Conservation (phyloP, 345 rosid species). For the Physaria fendleri region DNA sequence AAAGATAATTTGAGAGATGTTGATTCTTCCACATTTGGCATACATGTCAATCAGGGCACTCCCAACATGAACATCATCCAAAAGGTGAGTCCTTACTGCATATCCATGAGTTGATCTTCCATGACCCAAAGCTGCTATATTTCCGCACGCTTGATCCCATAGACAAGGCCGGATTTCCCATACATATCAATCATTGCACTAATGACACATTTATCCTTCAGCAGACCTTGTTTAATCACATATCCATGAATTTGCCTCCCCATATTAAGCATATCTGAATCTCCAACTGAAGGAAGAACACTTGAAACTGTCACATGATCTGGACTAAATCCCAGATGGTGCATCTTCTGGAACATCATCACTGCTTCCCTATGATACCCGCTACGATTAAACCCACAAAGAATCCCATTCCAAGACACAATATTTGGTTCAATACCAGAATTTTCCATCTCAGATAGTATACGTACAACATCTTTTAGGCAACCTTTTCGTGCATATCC, state of each 20-base stretch:
- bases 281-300: conserved; percentile 48
- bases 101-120: conserved; percentile 59
- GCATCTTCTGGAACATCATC: conserved; percentile 44
- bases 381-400: conserved; percentile 58
- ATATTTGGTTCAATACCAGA: conserved; percentile 38
- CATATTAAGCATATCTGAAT: conserved; percentile 30
- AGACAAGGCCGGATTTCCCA: conserved; percentile 42
- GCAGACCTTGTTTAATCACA: conserved; percentile 40
- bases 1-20: conserved; percentile 44
- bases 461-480: conserved; percentile 34
- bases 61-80: conserved; percentile 45
- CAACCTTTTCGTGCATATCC: conserved; percentile 45
- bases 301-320: conserved; percentile 44
- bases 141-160: conserved; percentile 50
- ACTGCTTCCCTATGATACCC: conserved; percentile 37
- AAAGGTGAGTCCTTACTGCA: conserved; percentile 39
- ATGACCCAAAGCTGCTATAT: conserved; percentile 54
- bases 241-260: conserved; percentile 53
- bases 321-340: conserved; percentile 36
- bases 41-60: conserved; percentile 78
- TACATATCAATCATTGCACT: conserved; percentile 53
- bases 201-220: conserved; percentile 34
- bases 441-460: conserved; percentile 31
- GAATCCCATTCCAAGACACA: conserved; percentile 64
- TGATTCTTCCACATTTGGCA: conserved; percentile 66